phyloP scores from a whole-genome alignment of 2,329 filamentous ascomycete genomes.

The Colletotrichum cuscutae region DNA sequence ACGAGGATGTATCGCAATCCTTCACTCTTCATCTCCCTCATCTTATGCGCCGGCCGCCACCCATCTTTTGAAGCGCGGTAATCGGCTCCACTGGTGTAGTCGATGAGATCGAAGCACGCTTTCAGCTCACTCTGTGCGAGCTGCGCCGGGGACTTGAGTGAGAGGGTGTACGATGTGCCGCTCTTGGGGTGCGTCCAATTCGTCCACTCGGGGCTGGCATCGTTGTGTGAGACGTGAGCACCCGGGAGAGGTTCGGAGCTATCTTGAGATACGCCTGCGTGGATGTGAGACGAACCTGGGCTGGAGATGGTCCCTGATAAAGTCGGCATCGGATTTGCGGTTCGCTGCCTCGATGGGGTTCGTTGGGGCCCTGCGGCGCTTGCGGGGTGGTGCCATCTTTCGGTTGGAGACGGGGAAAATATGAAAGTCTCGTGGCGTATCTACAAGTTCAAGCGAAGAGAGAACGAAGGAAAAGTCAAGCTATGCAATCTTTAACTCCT shows the following conservation, averaged over 20 bases:
- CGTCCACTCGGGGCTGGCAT: constrained; percentile 42
- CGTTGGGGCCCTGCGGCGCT: constrained; percentile 36
- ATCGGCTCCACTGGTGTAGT: constrained; percentile 70
- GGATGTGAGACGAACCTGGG: constrained; percentile 48
- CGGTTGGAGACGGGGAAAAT: neutral
- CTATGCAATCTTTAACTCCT: too few relatives aligned
- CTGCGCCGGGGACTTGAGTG: constrained; percentile 51
- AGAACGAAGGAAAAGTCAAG: neutral
- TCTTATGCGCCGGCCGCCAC: constrained; percentile 72
- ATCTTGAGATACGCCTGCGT: too few relatives aligned
- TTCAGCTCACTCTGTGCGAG: constrained; percentile 57
- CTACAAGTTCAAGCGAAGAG: neutral
- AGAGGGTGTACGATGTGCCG: constrained; percentile 52
- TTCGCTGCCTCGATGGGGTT: constrained; percentile 61
- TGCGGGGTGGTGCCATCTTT: constrained; percentile 21
- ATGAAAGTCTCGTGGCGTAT: too few relatives aligned
- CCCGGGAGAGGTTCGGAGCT: neutral
- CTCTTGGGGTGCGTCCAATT: constrained; percentile 64
- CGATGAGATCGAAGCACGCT: constrained; percentile 67
- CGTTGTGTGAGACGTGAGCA: neutral
- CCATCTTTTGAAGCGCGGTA: constrained; percentile 71
- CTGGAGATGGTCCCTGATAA: constrained; percentile 59
- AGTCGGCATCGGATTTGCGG: constrained; percentile 56
- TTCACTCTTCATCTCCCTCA: constrained; percentile 73
- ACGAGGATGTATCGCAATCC: constrained; percentile 78